Conservation (phyloP, 2,329 filamentous ascomycete genomes). For the Chalaropsis ovoidea region DNA sequence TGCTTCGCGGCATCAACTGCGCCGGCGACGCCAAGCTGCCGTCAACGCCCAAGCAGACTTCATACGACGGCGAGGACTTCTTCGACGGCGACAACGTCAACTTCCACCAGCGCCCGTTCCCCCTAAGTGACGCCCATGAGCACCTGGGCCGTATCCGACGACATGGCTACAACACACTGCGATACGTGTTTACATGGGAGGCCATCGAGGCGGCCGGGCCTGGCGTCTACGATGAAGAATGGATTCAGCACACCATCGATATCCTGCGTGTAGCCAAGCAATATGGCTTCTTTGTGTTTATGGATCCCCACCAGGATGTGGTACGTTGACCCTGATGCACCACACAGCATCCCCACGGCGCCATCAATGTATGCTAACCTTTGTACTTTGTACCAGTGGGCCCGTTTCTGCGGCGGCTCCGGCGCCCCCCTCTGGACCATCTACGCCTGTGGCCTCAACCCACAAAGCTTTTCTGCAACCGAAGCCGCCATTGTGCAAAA, state of each 20-base stretch:
- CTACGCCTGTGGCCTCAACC: slow-evolving; percentile 86
- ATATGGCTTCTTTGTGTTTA: slow-evolving; percentile 93
- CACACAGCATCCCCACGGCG: background rate
- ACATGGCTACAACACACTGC: slow-evolving; percentile 91
- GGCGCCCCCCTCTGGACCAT: slow-evolving; percentile 97
- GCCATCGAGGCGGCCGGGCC: slow-evolving; percentile 91
- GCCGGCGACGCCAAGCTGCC: slow-evolving; percentile 87
- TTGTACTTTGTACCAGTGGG: slow-evolving; percentile 53
- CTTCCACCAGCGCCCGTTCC: slow-evolving; percentile 78
- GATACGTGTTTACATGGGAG: slow-evolving; percentile 98
- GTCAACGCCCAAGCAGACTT: slow-evolving; percentile 67
- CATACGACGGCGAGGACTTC: slow-evolving; percentile 67
- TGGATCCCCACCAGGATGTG: slow-evolving; percentile 98
- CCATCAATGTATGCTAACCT: slow-evolving; percentile 29
- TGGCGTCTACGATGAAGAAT: slow-evolving; percentile 85
- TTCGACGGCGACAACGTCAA: slow-evolving; percentile 88
- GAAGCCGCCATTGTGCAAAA: slow-evolving; percentile 94
- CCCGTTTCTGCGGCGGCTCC: slow-evolving; percentile 83
- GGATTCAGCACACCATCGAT: slow-evolving; percentile 82
- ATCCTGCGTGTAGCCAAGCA: slow-evolving; percentile 72
- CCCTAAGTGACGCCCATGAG: slow-evolving; percentile 66
- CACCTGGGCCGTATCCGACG: slow-evolving; percentile 80
- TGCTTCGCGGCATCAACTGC: slow-evolving; percentile 86
- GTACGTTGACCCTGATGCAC: slow-evolving; percentile 42
- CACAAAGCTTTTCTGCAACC: slow-evolving; percentile 70